These are phyloP conservation scores for Rhodotorula sp. DNA, from an alignment of 1,284 basidiomycete genomes.

Conservation along the genomic window DNA sequence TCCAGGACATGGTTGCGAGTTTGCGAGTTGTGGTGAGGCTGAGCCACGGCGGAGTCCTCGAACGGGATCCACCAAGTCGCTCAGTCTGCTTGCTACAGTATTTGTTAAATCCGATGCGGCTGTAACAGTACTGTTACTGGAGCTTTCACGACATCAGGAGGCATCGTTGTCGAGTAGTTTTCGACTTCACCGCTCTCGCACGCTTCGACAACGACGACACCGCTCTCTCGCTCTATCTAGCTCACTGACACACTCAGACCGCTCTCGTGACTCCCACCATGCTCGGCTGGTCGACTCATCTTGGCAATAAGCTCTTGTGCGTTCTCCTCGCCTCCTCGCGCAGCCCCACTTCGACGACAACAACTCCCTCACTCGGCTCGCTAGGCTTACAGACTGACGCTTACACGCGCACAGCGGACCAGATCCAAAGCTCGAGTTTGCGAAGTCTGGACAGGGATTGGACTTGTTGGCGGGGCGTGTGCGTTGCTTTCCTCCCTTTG, in stretches of 20 bases:
- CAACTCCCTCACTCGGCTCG: not conserved
- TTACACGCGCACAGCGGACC: conserved; percentile 46
- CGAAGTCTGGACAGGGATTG: conserved; percentile 73
- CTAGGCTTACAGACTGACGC: not conserved
- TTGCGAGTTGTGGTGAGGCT: not conserved
- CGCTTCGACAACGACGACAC: not conserved
- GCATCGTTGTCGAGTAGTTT: too few relatives aligned
- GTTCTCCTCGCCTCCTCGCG: not conserved
- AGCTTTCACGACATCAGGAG: too few relatives aligned
- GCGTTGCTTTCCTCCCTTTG: conserved; percentile 47
- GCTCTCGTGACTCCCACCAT: not conserved
- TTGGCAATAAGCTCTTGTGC: conserved; percentile 29
- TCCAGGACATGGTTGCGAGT: conserved; percentile 26
- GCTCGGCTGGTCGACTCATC: conserved; percentile 13
- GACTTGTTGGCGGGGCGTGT: conserved; percentile 67
- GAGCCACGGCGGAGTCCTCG: not conserved
- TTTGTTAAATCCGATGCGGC: too few relatives aligned
- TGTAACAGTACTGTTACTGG: too few relatives aligned
- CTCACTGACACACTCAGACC: too few relatives aligned
- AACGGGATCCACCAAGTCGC: too few relatives aligned
- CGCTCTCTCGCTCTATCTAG: too few relatives aligned
- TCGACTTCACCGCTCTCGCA: too few relatives aligned
- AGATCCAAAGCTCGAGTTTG: conserved; percentile 82
- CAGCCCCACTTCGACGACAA: not conserved
- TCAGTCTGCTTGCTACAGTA: too few relatives aligned